phyloP scores from a whole-genome alignment of 768 basidiomycete species.

The Russula lepida region DNA sequence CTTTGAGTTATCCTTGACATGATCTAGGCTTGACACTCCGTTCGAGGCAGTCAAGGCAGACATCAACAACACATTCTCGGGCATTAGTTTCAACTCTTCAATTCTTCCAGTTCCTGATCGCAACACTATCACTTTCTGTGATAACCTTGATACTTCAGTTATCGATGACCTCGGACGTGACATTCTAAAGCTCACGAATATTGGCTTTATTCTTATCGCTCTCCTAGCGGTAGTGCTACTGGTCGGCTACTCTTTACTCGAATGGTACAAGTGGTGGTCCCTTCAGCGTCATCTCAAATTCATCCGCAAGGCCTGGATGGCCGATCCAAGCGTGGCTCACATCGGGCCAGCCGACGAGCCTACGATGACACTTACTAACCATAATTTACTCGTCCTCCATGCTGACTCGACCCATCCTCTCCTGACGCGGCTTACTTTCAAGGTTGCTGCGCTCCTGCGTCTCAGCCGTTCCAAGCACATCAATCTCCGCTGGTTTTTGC shows the following conservation, averaged over 20 bases:
- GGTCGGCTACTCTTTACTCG: slow-evolving; percentile 62
- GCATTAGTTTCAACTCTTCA: slow-evolving; percentile 63
- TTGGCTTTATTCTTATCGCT: slow-evolving; percentile 69
- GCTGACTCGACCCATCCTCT: slow-evolving; percentile 65
- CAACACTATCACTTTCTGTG: slow-evolving; percentile 67
- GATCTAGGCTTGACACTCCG: slow-evolving; percentile 63
- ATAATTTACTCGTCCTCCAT: slow-evolving; percentile 72
- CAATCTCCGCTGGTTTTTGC: slow-evolving; percentile 78
- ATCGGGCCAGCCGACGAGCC: slow-evolving; percentile 34
- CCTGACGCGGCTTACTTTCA: slow-evolving; percentile 54
- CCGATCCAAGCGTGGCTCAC: slow-evolving; percentile 58
- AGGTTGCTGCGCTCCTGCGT: slow-evolving; percentile 40
- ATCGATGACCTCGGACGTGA: slow-evolving; percentile 79
- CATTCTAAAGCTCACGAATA: slow-evolving; percentile 70
- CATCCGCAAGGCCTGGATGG: slow-evolving; percentile 68
- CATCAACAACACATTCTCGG: slow-evolving; percentile 77
- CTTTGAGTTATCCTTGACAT: background rate
- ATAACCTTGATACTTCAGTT: slow-evolving; percentile 68
- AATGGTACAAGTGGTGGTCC: slow-evolving; percentile 84
- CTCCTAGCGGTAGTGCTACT: slow-evolving; percentile 65
- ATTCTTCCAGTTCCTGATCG: slow-evolving; percentile 69
- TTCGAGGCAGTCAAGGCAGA: slow-evolving; percentile 84
- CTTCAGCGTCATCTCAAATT: slow-evolving; percentile 56
- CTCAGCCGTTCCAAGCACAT: slow-evolving; percentile 55
- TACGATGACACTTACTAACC: slow-evolving; percentile 53